Evolutionary conservation across 495 filamentous ascomycete genomes (phyloP).

Genomic region (Annulohypoxylon maeteangense): DNA sequence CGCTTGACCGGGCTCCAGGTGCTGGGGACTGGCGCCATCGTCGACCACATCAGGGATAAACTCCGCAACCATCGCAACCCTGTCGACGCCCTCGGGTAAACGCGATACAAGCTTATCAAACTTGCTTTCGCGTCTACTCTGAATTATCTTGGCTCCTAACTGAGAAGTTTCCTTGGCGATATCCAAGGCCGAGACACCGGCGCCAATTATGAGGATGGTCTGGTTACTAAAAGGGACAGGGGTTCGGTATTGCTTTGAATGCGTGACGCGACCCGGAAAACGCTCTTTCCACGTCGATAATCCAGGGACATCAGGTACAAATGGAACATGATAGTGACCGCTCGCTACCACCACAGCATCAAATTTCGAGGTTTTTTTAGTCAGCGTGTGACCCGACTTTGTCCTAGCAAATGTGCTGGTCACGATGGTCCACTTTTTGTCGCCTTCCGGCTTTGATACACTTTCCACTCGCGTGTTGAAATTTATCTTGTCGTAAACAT

Average conservation of each 20-base stretch:
- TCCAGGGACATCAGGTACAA: conserved; percentile 65
- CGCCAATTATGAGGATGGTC: conserved; percentile 70
- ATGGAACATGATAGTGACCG: conserved; percentile 68
- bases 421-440: conserved; percentile 61
- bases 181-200: conserved; percentile 68
- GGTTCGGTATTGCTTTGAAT: conserved; percentile 70
- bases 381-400: conserved; percentile 34
- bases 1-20: conserved; percentile 14
- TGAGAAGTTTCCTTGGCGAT: conserved; percentile 67
- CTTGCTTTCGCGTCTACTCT: conserved; percentile 66
- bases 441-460: conserved; percentile 55
- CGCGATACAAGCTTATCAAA: conserved; percentile 64
- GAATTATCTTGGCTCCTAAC: conserved; percentile 63
- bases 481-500: conserved; percentile 59
- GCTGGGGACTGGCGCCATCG: conserved; percentile 36
- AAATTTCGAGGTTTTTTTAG: conserved; percentile 56
- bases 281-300: conserved; percentile 62
- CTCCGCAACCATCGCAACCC: conserved; percentile 62
- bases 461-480: conserved; percentile 69
- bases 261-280: conserved; percentile 63
- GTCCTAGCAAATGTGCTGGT: conserved; percentile 48
- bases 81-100: conserved; percentile 59
- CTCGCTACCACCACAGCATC: conserved; percentile 68
- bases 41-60: conserved; percentile 39
- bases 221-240: conserved; percentile 57